Conservation (phyloP, 129 eudicot species). For the Flaveria brownii region DNA sequence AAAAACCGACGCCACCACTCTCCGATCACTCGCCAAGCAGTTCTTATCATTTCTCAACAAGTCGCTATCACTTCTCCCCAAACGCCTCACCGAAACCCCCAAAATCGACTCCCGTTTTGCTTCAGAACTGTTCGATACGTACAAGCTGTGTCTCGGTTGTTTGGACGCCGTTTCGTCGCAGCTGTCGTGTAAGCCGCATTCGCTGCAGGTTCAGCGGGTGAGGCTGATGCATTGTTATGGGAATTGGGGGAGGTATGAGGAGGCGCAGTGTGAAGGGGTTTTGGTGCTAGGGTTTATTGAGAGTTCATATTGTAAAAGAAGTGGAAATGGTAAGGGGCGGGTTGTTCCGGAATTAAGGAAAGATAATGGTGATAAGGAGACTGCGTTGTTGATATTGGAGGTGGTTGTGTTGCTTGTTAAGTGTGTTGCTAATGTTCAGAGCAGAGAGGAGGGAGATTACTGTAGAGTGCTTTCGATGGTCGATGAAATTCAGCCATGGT, state of each 20-base stretch:
- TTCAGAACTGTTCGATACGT: conserved; percentile 44
- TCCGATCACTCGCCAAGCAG: conserved; percentile 68
- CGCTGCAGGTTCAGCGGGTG: conserved; percentile 57
- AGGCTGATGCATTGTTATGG: conserved; percentile 65
- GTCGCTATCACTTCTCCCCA: conserved; percentile 62
- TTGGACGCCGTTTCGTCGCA: conserved; percentile 51
- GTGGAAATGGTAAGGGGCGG: conserved; percentile 22
- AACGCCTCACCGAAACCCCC: conserved; percentile 65
- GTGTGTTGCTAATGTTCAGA: conserved; percentile 50
- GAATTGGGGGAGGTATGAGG: conserved; percentile 53
- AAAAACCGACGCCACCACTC: conserved; percentile 24
- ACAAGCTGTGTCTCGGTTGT: conserved; percentile 59
- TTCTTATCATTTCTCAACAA: conserved; percentile 57
- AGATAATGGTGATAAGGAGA: conserved; percentile 45
- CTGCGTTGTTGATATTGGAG: conserved; percentile 56
- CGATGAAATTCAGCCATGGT: conserved; percentile 55
- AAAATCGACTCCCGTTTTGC: conserved; percentile 36
- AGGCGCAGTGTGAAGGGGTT: conserved; percentile 54
- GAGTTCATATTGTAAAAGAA: conserved; percentile 25
- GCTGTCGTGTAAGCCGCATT: conserved; percentile 52
- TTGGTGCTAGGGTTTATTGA: conserved; percentile 45
- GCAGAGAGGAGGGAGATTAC: conserved; percentile 48
- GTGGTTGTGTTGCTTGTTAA: conserved; percentile 61
- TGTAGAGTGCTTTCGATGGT: conserved; percentile 48
- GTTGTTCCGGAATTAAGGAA: conserved; percentile 51